A percentile compares a stretch with the other conserved stretches of the same genome.
These are phyloP conservation scores for Ceratocystiopsis brevicomis DNA, from an alignment of 2,329 filamentous ascomycete genomes.

Conservation along the genomic window DNA sequence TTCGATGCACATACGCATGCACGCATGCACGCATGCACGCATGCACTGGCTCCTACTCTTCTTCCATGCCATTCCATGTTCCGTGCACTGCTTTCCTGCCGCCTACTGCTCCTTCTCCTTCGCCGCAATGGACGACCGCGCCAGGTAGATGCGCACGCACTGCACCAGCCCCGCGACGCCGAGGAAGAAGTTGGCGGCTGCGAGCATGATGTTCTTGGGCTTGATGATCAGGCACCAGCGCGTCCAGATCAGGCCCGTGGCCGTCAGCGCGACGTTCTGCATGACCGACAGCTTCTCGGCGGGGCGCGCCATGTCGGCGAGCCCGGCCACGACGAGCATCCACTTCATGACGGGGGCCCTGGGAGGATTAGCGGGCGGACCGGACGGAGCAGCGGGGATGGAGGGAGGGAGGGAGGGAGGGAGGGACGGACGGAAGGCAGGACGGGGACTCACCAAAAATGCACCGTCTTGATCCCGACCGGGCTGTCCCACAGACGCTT, in stretches of 20 bases:
- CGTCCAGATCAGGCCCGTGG: slow-evolving; percentile 92
- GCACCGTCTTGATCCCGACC: slow-evolving; percentile 76
- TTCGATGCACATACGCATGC: too few relatives aligned
- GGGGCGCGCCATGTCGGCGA: slow-evolving; percentile 79
- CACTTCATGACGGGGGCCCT: slow-evolving; percentile 97
- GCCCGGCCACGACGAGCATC: slow-evolving; percentile 78
- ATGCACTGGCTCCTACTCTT: too few relatives aligned
- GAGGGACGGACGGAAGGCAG: too few relatives aligned
- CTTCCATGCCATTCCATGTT: too few relatives aligned
- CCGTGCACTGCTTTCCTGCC: not conserved
- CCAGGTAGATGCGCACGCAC: slow-evolving; percentile 51
- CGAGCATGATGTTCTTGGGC: slow-evolving; percentile 84
- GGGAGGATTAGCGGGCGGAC: not conserved
- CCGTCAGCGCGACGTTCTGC: slow-evolving; percentile 77
- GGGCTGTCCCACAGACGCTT: slow-evolving; percentile 71
- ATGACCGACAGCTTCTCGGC: slow-evolving; percentile 83
- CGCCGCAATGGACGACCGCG: not conserved
- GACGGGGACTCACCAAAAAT: slow-evolving; percentile 63
- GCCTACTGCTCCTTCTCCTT: not conserved
- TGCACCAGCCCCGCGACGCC: slow-evolving; percentile 73
- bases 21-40: too few relatives aligned
- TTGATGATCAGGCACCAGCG: slow-evolving; percentile 97
- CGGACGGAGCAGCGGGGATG: too few relatives aligned
- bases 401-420: too few relatives aligned
- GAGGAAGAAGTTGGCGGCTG: slow-evolving; percentile 96